phyloP scores from a whole-genome alignment of 1,139 yeast genomes.

The Zygoascus sp. region DNA sequence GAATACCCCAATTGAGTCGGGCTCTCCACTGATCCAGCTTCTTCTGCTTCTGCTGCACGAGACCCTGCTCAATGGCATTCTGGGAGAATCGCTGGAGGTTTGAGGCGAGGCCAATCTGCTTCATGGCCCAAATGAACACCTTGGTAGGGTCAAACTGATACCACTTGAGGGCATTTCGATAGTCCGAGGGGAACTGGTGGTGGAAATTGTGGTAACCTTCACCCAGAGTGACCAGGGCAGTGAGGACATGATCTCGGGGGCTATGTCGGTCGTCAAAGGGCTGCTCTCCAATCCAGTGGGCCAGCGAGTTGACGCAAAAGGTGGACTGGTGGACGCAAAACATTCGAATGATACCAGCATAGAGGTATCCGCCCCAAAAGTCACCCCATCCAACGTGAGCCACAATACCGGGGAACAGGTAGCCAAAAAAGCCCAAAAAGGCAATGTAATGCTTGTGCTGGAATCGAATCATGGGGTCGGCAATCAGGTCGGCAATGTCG shows the following conservation, averaged over 20 bases:
- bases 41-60: slow-evolving; percentile 95
- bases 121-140: slow-evolving; percentile 62
- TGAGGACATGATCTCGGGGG: slow-evolving; percentile 91
- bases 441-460: slow-evolving; percentile 89
- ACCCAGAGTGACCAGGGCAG: slow-evolving; percentile 94
- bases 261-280: slow-evolving; percentile 98
- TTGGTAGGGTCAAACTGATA: slow-evolving; percentile 98
- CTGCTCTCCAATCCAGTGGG: slow-evolving; percentile 97
- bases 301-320: slow-evolving; percentile 96
- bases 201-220: slow-evolving; percentile 99
- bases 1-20: slow-evolving; percentile 88
- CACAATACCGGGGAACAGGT: slow-evolving; percentile 66
- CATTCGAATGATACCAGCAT: slow-evolving; percentile 83
- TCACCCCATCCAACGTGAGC: slow-evolving; percentile 87
- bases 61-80: slow-evolving; percentile 94
- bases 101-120: slow-evolving; percentile 80
- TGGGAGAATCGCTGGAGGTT: slow-evolving; percentile 90
- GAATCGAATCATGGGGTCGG: slow-evolving; percentile 84
- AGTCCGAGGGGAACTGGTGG: slow-evolving; percentile 98
- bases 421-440: slow-evolving; percentile 62
- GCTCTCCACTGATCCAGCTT: slow-evolving; percentile 78
- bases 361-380: slow-evolving; percentile 86
- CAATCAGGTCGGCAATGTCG: slow-evolving; percentile 85
- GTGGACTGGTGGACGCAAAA: slow-evolving; percentile 94
- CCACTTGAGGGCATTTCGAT: slow-evolving; percentile 97